Conservation (phyloP, 2,329 filamentous ascomycete genomes). For the Scytalidium sp. region DNA sequence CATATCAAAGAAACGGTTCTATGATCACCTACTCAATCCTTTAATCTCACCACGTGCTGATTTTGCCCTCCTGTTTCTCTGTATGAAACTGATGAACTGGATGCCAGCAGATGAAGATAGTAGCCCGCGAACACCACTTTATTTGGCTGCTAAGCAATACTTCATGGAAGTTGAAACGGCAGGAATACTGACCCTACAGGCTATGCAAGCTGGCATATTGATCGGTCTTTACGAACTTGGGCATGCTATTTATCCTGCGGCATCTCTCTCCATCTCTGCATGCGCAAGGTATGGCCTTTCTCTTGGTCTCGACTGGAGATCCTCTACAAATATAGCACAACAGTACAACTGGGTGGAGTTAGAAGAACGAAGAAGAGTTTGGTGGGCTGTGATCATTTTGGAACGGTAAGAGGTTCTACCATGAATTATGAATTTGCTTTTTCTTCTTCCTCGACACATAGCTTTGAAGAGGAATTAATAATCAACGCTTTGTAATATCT, state of each 20-base stretch:
- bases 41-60: constrained; percentile 36
- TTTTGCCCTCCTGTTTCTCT: constrained; percentile 38
- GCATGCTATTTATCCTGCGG: constrained; percentile 32
- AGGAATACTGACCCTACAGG: constrained; percentile 21
- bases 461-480: too few species aligned
- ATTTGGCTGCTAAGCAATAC: constrained; percentile 24
- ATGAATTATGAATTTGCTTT: too few species aligned
- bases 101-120: constrained; percentile 22
- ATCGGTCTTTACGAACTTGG: constrained; percentile 31
- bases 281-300: constrained; percentile 38
- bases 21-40: constrained; percentile 32
- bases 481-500: too few species aligned
- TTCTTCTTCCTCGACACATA: too few species aligned
- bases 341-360: constrained; percentile 39
- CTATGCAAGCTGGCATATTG: constrained; percentile 29
- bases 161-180: constrained; percentile 20
- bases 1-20: constrained; percentile 44
- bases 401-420: constrained; percentile 28
- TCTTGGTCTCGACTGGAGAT: constrained; percentile 32
- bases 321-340: too few species aligned
- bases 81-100: constrained; percentile 37
- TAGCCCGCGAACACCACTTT: constrained; percentile 17
- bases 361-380: constrained; percentile 40
- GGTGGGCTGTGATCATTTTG: constrained; percentile 43
- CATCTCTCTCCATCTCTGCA: constrained; percentile 30